These are phyloP conservation scores for Chaetomium globosum DNA, from an alignment of 2,329 filamentous ascomycete genomes.

Conservation along the genomic window DNA sequence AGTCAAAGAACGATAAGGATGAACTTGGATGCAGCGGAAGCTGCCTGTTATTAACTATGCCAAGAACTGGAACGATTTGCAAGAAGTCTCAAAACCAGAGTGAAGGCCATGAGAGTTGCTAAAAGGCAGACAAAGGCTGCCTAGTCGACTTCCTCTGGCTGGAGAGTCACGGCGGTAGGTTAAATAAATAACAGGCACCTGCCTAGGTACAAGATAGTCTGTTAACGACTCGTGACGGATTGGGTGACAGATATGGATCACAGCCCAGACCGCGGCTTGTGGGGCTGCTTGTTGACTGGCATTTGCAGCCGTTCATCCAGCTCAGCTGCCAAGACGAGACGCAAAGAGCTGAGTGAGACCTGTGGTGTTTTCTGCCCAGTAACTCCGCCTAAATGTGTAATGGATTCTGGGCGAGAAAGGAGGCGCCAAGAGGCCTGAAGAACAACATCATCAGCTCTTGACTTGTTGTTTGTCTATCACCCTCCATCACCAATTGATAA, in stretches of 20 bases:
- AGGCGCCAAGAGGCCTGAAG: conserved; percentile 15
- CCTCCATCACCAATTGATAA: conserved; percentile 11
- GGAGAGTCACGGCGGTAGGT: neutral
- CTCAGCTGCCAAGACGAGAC: conserved; percentile 2
- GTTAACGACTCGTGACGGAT: neutral
- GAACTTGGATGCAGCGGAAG: neutral
- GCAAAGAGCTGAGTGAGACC: neutral
- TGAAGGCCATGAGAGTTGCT: neutral
- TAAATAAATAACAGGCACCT: conserved; percentile 1
- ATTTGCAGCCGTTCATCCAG: neutral
- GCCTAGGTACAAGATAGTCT: neutral
- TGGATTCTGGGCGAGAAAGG: conserved; percentile 13
- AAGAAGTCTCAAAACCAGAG: neutral
- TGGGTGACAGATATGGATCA: neutral
- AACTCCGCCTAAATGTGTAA: conserved; percentile 29
- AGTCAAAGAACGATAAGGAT: too few species aligned
- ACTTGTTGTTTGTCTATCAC: neutral
- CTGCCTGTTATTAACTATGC: neutral
- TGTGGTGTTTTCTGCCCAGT: conserved; percentile 25
- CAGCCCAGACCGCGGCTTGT: neutral
- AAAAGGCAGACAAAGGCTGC: conserved; percentile 15
- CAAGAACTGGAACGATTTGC: conserved; percentile 5
- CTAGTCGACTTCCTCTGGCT: conserved; percentile 1
- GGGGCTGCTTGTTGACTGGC: neutral
- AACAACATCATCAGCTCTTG: neutral